Evolutionary conservation across 352 stramenopile species (phyloP).

Genomic region (Blastocystis hominis): DNA sequence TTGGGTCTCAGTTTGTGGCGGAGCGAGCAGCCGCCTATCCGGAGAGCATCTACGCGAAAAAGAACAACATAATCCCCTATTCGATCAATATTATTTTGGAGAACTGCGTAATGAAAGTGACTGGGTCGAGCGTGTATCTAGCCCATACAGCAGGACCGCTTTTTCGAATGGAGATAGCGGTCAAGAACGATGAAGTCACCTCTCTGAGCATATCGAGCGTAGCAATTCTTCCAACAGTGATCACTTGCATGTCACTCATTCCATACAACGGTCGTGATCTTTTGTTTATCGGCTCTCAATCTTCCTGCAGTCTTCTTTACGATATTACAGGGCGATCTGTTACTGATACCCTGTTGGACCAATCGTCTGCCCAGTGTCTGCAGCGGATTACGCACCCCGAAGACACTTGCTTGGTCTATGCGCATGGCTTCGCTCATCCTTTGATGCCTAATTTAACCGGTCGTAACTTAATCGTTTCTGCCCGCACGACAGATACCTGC

Average conservation of each 20-base stretch:
- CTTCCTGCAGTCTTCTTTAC: background rate
- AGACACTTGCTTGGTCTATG: background rate
- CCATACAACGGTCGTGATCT: background rate
- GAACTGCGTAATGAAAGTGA: background rate
- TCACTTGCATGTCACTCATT: background rate
- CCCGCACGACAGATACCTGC: background rate
- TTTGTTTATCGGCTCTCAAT: background rate
- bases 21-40: background rate
- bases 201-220: background rate
- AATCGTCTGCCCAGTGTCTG: background rate
- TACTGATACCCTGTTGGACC: background rate
- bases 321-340: background rate
- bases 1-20: background rate
- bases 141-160: background rate
- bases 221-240: background rate
- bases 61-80: background rate
- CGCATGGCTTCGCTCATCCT: background rate
- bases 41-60: background rate
- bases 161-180: background rate
- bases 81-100: background rate
- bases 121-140: background rate
- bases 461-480: background rate
- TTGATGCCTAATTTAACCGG: background rate
- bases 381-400: background rate
- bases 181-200: background rate